Percentiles rank a stretch among this genome's conserved stretches.
Conservation (phyloP, 2,329 filamentous ascomycete species). For the Apiospora kogelbergensis region DNA sequence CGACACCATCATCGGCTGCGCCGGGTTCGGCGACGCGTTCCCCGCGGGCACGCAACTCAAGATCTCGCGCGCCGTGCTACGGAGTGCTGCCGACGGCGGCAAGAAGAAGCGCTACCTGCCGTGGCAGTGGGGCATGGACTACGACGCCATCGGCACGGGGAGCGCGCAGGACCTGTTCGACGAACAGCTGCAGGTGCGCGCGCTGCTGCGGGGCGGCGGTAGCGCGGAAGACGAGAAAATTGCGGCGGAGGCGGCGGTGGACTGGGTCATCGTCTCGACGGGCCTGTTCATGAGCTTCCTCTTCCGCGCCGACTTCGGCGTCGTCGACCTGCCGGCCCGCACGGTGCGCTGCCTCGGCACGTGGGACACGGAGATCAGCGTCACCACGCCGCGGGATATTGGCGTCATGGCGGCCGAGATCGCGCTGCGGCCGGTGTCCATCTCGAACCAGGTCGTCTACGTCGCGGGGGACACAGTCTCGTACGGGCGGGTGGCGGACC, state of each 20-base stretch:
- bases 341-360: conserved; percentile 55
- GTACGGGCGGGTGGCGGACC: conserved; percentile 47
- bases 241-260: conserved; percentile 36
- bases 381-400: conserved; percentile 65
- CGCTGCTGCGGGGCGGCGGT: conserved; percentile 43
- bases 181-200: conserved; percentile 62
- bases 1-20: conserved; percentile 58
- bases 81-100: conserved; percentile 36
- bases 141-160: conserved; percentile 60
- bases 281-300: conserved; percentile 72
- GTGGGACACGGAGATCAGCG: conserved; percentile 62
- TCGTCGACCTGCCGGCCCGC: conserved; percentile 49
- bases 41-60: conserved; percentile 57
- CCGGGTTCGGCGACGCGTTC: conserved; percentile 52
- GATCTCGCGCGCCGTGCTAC: conserved; percentile 54
- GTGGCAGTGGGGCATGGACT: conserved; percentile 76
- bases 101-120: conserved; percentile 54
- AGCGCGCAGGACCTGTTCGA: conserved; percentile 66
- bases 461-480: conserved; percentile 55
- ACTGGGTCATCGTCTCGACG: conserved; percentile 67
- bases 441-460: conserved; percentile 43
- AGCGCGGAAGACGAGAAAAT: too few species aligned
- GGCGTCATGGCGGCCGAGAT: conserved; percentile 59
- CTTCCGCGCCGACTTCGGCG: conserved; percentile 62
- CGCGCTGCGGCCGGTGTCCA: conserved; percentile 39